Conservation (phyloP, 2,329 filamentous ascomycete genomes). For the Fusarium longipes region DNA sequence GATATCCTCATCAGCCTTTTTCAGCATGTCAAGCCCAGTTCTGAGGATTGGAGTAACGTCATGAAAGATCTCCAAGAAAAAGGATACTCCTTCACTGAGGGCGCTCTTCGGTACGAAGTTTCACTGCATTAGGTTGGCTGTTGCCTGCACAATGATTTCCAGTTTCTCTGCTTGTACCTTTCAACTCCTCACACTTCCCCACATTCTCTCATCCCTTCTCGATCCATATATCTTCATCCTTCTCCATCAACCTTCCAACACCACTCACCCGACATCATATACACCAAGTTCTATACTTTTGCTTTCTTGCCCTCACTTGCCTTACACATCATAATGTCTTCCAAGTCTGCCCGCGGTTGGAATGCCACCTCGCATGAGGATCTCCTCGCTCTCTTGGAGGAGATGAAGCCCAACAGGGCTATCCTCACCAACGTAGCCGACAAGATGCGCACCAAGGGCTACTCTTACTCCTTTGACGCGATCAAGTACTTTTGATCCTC, state of each 20-base stretch:
- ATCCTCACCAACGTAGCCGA: slow-evolving; percentile 49
- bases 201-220: neutral
- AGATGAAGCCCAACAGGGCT: slow-evolving; percentile 51
- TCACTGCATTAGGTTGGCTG: neutral
- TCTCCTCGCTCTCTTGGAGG: slow-evolving; percentile 52
- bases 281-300: neutral
- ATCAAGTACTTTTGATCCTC: slow-evolving; percentile 52
- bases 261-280: neutral
- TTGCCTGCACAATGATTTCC: neutral
- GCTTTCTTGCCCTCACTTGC: neutral
- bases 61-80: slow-evolving; percentile 52
- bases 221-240: neutral
- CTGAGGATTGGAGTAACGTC: slow-evolving; percentile 51
- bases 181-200: neutral
- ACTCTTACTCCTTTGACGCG: slow-evolving; percentile 53
- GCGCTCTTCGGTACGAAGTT: slow-evolving; percentile 55
- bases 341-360: slow-evolving; percentile 47
- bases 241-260: slow-evolving; percentile 2
- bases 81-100: slow-evolving; percentile 56
- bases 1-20: slow-evolving; percentile 58
- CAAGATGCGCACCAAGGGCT: slow-evolving; percentile 51
- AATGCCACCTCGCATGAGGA: slow-evolving; percentile 54
- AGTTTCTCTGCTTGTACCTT: neutral
- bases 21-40: slow-evolving; percentile 50
- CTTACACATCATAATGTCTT: neutral